Base-by-base conservation (phyloP, 345 rosid genomes). In the Zanthoxylum bungeanum region DNA sequence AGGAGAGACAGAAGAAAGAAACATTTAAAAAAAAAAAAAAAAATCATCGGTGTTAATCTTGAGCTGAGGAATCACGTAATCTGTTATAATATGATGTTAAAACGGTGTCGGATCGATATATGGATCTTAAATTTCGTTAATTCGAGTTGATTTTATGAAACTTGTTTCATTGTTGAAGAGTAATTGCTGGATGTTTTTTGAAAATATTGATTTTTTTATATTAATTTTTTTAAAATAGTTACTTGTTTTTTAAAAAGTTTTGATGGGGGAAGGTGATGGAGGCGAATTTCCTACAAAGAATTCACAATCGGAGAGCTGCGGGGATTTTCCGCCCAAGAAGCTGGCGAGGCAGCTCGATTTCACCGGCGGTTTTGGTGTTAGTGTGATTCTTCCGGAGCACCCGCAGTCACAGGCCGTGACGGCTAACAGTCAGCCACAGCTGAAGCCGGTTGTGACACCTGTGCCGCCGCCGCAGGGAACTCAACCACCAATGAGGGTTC, bases 281-380 rank as follows among this genome's bases (percentile, higher is more conserved):
- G 78, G 82, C 44, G 89, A 87, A 74, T 83, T 87, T 89, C 89
- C 91, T 87, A 87, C 91, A 73, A 83, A 84, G 77, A 89, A 83
- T 78, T 66, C 57, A 46, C 88, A 80, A 76, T 71, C 85, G 51
- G 88, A 85, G 17, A 64, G 62, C 37, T 47, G 40, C 17, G 73
- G 56, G 55, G 84, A 80, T 25, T 52, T 73, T n/a, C 91, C 93
- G 70, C 74, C 84, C 10, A 90, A 85, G 88, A 90, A 82, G 82
- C 88, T 89, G 4, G 99, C 94, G 0, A 72, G 98, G 86, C 99
- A 95, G 83, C 96, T 95, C 63, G 96, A 92, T 88, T 95, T 95
- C 84, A 89, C 97, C 44, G 86, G 78, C 42, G 77, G 76, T 68
- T 52, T 81, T 49, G 83, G 72, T 24, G 79, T 76, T 9, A 76